These are phyloP conservation scores for Auriscalpium orientale DNA, from an alignment of 768 basidiomycete species.

Conservation along the genomic window DNA sequence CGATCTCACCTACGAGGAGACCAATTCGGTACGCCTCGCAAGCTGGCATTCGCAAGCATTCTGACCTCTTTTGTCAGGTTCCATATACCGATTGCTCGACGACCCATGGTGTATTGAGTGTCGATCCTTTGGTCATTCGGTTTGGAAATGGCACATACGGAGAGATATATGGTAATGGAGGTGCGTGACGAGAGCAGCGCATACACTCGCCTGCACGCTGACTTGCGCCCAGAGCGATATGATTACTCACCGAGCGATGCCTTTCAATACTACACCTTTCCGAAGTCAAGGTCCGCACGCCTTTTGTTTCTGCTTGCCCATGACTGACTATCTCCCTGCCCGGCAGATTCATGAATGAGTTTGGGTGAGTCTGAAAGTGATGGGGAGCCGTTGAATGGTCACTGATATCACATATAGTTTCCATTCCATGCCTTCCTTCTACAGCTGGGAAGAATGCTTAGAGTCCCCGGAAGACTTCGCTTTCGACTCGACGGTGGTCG, in stretches of 20 bases:
- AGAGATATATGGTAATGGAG: slow-evolving; percentile 48
- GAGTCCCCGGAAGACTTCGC: slow-evolving; percentile 41
- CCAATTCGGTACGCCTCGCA: slow-evolving; percentile 33
- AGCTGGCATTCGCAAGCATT: no score
- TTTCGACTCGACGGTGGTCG: slow-evolving; percentile 51
- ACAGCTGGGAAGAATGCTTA: slow-evolving; percentile 52
- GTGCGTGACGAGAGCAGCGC: slow-evolving; percentile 20
- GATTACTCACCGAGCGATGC: slow-evolving; percentile 47
- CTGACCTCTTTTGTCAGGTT: slow-evolving; percentile 25
- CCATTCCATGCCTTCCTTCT: slow-evolving; percentile 58
- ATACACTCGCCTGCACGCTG: neutral
- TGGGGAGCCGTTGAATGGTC: no score
- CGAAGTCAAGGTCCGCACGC: slow-evolving; percentile 33
- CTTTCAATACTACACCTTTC: slow-evolving; percentile 48
- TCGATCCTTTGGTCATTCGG: slow-evolving; percentile 46
- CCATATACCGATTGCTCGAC: slow-evolving; percentile 56
- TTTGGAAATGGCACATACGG: slow-evolving; percentile 44
- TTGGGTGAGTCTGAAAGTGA: slow-evolving; percentile 31
- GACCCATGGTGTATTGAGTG: slow-evolving; percentile 46
- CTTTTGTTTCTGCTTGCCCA: neutral
- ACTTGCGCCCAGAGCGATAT: slow-evolving; percentile 36
- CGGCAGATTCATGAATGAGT: slow-evolving; percentile 50
- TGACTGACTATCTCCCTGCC: neutral
- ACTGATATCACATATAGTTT: slow-evolving; percentile 24
- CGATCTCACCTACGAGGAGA: slow-evolving; percentile 39